Base-by-base conservation (phyloP, 2,329 filamentous ascomycete genomes). In the Cryphonectria carpinicola region DNA sequence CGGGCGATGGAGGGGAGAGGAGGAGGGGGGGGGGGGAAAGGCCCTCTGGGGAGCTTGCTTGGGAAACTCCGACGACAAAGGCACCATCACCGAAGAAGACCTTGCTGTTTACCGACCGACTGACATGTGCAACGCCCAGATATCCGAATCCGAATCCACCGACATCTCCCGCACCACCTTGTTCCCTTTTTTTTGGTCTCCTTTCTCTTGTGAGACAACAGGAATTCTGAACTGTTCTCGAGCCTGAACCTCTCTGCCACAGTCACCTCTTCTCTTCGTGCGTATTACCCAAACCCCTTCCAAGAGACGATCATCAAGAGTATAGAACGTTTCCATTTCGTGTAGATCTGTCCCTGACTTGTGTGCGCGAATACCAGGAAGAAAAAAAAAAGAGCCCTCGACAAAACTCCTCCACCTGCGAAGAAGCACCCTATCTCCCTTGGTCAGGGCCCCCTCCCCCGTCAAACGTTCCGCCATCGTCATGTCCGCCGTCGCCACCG, bases 371-470 rank as follows among this genome's bases (percentile, higher is more conserved):
- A 28, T 13, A 64, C 61, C 37, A 63, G 8, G 43, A 43, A 25
- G 10, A 5, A 41, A 37, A 63, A 43, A 25, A n/a, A 5, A 41
- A 37, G 11, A 46, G 65, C 73, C 70, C 71, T 75, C 75, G 71
- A 73, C 67, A 69, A 66, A 68, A 66, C 74, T 67, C 68, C 67
- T 74, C 32, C 32, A 32, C 73, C 79, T 79, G 93, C 93, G 88
- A 95, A 88, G 93, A 94, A 94, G 93, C 93, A 90, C 85, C 90
- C 88, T 90, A 85, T 85, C 37, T 92, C 93, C 95, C 95, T 98
- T 97, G 95, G 95, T 98, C 95, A 96, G 95, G 95, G 93, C 92
- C 91, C 89, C 84, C 85, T 87, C 81, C 81, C 78, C 78, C 68
- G 66, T 72, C 67, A 56, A 46, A 5, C 41, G 41, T 39, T 76